Evolutionary conservation across 345 rosid species (phyloP), one percentile per base, ranked within the genome.

Genomic region (Microthlaspi erraticum): DNA sequence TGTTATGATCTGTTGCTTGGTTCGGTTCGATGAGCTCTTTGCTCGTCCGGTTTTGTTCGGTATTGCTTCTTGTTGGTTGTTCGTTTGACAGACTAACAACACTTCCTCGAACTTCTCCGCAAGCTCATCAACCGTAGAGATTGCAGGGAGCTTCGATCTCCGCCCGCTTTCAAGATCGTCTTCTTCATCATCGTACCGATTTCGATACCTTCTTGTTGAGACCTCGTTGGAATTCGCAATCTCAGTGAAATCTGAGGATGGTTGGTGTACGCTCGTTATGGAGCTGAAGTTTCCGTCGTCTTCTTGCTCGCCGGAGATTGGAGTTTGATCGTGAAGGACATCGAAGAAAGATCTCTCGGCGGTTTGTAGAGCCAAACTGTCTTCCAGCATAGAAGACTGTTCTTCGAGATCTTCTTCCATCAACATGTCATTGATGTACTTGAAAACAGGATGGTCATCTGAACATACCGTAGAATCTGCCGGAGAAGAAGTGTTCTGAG

Each of bases 371-470:
- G 97, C 90, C 42, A 89, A 82, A 66, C 85, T 81, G 29, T 87
- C 89, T 80, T 83, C 89, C 60, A 88, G 75, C 96, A 92, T 88
- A 71, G 85, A 85, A 53, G 83, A 70, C 75, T 83, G 85, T 7
- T 77, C 87, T 68, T 81, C 89, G 66, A 88, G 58, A 57, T 87
- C 91, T 78, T 91, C 97, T 61, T 88, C 97, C 97, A 91, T 85
- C 39, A 90, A 87, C 70, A 90, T 88, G 62, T 88, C 92, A 64
- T 77, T 82, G 52, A 88, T 90, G 81, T 75, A 90, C 74, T 85
- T 90, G 43, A 90, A 81, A 60, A 83, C 75, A 36, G 77, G 78
- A 50, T 62, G 76, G 51, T 74, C n/a, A 19, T 59, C 66, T n/a
- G 72, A 73, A 73, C 72, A 66, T 74, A 59, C 78, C 67, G 52